A percentile compares a stretch with the other conserved stretches of the same genome.
Conservation (phyloP, 495 filamentous ascomycete genomes). For the Penicillium egyptiacum region DNA sequence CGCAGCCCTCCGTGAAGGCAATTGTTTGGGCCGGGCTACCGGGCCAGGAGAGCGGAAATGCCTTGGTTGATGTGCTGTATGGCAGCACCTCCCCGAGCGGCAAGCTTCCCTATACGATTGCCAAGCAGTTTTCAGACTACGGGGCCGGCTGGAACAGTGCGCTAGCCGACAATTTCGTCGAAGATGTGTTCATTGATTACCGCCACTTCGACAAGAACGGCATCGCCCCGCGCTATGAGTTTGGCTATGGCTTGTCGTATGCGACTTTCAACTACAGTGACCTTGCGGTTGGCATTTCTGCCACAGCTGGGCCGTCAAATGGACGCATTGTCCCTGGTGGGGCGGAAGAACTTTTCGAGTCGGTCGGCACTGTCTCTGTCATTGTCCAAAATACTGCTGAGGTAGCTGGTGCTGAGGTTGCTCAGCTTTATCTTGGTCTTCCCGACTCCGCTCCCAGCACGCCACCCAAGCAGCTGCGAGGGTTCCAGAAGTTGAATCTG, state of each 20-base stretch:
- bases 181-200: conserved; percentile 68
- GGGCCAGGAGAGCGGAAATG: conserved; percentile 59
- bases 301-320: conserved; percentile 34
- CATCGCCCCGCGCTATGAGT: conserved; percentile 61
- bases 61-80: conserved; percentile 59
- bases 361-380: conserved; percentile 47
- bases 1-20: conserved; percentile 59
- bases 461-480: conserved; percentile 48
- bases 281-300: conserved; percentile 35
- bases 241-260: conserved; percentile 68
- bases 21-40: conserved; percentile 59
- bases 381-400: conserved; percentile 52
- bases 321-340: conserved; percentile 55
- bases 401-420: conserved; percentile 55
- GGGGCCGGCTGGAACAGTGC: conserved; percentile 51
- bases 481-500: conserved; percentile 61
- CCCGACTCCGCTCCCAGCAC: conserved; percentile 34
- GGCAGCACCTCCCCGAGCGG: conserved; percentile 60
- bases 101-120: conserved; percentile 71
- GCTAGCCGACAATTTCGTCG: conserved; percentile 59
- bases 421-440: conserved; percentile 65
- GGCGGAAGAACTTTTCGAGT: conserved; percentile 56
- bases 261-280: conserved; percentile 59
- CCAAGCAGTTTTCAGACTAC: conserved; percentile 62
- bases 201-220: conserved; percentile 63